phyloP scores from a whole-genome alignment of 208 protist genomes.

The Sergeia podlipaevii region DNA sequence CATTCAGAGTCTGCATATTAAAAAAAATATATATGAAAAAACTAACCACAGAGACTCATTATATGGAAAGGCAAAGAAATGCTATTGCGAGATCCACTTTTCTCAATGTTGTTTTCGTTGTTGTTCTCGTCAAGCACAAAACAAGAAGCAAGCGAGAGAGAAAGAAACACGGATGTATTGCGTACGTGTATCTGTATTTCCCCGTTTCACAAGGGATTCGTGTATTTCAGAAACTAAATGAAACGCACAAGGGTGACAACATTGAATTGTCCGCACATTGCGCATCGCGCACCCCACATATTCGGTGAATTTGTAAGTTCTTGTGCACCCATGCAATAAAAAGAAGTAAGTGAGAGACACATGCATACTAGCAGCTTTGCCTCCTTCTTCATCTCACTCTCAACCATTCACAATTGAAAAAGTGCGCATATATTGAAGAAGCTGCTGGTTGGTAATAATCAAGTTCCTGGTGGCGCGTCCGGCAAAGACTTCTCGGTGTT shows the following conservation, averaged over 20 bases:
- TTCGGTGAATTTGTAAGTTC: no score
- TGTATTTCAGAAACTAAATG: no score
- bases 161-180: no score
- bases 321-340: neutral
- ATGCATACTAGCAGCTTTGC: neutral
- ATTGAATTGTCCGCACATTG: neutral
- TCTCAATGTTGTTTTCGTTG: no score
- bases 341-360: neutral
- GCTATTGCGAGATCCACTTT: no score
- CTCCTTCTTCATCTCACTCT: neutral
- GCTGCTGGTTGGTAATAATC: slow-evolving; percentile 68
- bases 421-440: slow-evolving; percentile 79
- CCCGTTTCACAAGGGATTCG: no score
- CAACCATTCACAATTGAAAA: slow-evolving; percentile 36
- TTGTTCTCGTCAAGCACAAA: no score
- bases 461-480: slow-evolving; percentile 32
- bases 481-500: slow-evolving; percentile 16
- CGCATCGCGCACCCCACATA: neutral
- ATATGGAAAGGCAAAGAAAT: neutral
- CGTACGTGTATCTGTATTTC: no score
- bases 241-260: neutral
- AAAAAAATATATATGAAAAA: slow-evolving; percentile 10
- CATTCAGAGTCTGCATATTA: neutral
- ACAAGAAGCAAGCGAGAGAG: neutral
- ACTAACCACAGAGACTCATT: neutral